Conservation (phyloP, 2,329 filamentous ascomycete species). For the Beauveria varroae region DNA sequence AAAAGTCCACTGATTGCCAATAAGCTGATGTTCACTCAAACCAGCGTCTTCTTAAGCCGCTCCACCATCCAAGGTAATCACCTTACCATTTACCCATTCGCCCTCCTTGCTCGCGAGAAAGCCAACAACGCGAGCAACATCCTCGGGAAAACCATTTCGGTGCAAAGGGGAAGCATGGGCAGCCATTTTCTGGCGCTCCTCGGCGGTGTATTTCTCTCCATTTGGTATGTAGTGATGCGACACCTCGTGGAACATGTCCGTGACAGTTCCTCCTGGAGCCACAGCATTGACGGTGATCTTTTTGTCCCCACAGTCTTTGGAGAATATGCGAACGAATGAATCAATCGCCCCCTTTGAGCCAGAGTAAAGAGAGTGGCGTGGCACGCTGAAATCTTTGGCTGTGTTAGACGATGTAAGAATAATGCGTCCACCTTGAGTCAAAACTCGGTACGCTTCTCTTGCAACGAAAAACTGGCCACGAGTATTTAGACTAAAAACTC, state of each 20-base stretch:
- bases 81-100: slow-evolving; percentile 38
- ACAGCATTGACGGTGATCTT: slow-evolving; percentile 62
- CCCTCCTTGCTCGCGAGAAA: slow-evolving; percentile 36
- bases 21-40: not conserved
- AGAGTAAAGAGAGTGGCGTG: slow-evolving; percentile 66
- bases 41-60: not conserved
- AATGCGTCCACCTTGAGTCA: slow-evolving; percentile 60
- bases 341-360: slow-evolving; percentile 70
- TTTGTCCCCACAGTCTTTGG: slow-evolving; percentile 61
- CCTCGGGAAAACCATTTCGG: slow-evolving; percentile 59
- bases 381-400: slow-evolving; percentile 57
- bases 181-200: slow-evolving; percentile 40
- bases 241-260: slow-evolving; percentile 41
- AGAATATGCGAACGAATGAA: slow-evolving; percentile 68
- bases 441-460: slow-evolving; percentile 61
- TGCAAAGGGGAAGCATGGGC: not conserved
- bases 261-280: slow-evolving; percentile 57
- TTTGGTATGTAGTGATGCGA: slow-evolving; percentile 54
- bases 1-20: not conserved
- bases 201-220: slow-evolving; percentile 46
- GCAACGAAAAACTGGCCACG: slow-evolving; percentile 67
- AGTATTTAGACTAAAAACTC: slow-evolving; percentile 62
- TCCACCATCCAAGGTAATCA: slow-evolving; percentile 24
- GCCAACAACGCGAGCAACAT: slow-evolving; percentile 42
- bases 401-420: slow-evolving; percentile 70